Conservation (phyloP, 345 rosid species). For the Psidium guajava region DNA sequence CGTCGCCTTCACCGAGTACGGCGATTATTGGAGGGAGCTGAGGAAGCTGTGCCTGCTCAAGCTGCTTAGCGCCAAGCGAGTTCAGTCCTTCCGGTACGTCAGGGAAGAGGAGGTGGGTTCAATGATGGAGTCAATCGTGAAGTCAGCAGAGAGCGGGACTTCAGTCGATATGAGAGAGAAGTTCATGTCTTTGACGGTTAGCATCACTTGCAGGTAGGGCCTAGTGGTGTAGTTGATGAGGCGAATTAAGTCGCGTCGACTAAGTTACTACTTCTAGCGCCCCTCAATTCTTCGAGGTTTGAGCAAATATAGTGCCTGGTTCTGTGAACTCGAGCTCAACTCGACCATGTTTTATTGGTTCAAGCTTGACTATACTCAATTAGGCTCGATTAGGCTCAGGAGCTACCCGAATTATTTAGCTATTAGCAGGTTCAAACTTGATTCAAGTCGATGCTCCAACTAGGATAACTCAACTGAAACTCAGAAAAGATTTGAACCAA, state of each 20-base stretch:
- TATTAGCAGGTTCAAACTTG: not conserved
- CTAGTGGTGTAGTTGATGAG: too few relatives aligned
- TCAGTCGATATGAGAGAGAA: conserved; percentile 18
- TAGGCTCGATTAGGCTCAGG: not conserved
- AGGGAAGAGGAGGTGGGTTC: conserved; percentile 20
- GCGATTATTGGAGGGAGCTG: conserved; percentile 8
- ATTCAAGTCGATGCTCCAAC: not conserved
- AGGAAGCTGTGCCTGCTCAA: conserved; percentile 16
- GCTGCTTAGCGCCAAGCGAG: conserved; percentile 10
- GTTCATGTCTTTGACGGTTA: conserved; percentile 9
- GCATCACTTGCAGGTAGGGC: not conserved
- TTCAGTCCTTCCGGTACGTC: conserved; percentile 3
- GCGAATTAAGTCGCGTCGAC: not conserved
- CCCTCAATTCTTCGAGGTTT: not conserved
- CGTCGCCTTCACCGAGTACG: conserved; percentile 10
- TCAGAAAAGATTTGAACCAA: not conserved
- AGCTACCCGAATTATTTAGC: not conserved
- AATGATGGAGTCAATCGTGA: conserved; percentile 14
- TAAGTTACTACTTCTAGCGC: not conserved
- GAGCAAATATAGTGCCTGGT: not conserved
- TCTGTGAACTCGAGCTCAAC: not conserved
- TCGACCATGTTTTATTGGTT: not conserved
- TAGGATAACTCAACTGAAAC: not conserved
- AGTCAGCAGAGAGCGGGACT: not conserved
- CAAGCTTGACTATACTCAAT: not conserved